These are phyloP conservation scores for Nepenthes gracilis DNA, from an alignment of 148 eudicot species.

Conservation along the genomic window DNA sequence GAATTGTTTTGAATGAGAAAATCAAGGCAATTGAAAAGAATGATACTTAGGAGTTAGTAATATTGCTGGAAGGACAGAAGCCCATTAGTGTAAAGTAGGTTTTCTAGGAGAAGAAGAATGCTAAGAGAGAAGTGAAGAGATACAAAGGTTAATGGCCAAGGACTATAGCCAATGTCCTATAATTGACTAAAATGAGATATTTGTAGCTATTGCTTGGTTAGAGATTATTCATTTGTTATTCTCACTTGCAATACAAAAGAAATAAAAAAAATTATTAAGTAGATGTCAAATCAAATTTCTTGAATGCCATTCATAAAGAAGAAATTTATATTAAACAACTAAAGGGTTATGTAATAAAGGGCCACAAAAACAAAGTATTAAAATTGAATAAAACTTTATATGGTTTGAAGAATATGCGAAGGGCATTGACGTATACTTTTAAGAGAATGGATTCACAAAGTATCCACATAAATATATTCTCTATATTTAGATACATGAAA, in stretches of 20 bases:
- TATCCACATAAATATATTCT: no score
- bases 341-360: neutral
- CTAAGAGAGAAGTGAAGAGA: neutral
- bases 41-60: neutral
- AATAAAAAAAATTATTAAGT: neutral
- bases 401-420: neutral
- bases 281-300: no score
- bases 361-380: neutral
- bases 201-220: neutral
- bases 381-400: neutral
- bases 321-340: neutral
- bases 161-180: neutral
- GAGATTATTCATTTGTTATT: neutral
- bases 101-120: neutral
- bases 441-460: no score
- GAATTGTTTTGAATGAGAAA: neutral
- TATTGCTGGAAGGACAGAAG: neutral
- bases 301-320: neutral
- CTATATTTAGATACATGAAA: no score
- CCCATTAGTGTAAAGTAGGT: neutral
- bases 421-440: neutral
- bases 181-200: neutral
- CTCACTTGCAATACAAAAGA: neutral
- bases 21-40: neutral
- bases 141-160: neutral